Conservation (phyloP, 192 early-diverging fungal genomes). For the Cladochytrium replicatum region DNA sequence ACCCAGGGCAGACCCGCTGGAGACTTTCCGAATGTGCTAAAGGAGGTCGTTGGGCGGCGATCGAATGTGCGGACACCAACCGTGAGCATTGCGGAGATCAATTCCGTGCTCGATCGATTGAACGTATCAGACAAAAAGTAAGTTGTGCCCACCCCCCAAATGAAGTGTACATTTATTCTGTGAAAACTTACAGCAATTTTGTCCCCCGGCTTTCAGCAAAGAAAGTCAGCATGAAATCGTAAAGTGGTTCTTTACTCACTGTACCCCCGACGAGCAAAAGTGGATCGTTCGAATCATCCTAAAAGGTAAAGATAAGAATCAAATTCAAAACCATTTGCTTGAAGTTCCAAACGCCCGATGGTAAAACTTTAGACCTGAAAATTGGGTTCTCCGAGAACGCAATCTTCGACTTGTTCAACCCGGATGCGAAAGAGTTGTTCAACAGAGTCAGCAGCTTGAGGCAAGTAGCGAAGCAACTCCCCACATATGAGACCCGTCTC, state of each 20-base stretch:
- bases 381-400: conserved; percentile 64
- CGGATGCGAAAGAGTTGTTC: conserved; percentile 55
- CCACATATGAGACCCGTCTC: too few relatives aligned
- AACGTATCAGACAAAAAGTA: conserved; percentile 18
- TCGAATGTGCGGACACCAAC: conserved; percentile 15
- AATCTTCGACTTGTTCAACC: conserved; percentile 56
- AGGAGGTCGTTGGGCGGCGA: conserved; percentile 2
- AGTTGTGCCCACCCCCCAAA: too few relatives aligned
- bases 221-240: conserved; percentile 37
- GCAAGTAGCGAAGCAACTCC: conserved; percentile 45
- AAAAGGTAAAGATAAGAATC: conserved; percentile 36
- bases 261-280: conserved; percentile 57
- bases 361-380: conserved; percentile 55
- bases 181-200: neutral
- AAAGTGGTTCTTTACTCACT: conserved; percentile 40
- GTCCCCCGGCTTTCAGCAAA: conserved; percentile 13
- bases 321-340: neutral
- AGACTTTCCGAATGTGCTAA: conserved; percentile 52
- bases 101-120: conserved; percentile 42
- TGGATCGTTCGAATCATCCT: conserved; percentile 70
- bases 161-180: neutral
- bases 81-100: conserved; percentile 51
- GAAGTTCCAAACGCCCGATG: neutral
- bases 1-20: conserved; percentile 31
- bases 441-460: conserved; percentile 55